These are phyloP conservation scores for Penicillium goetzii DNA, from an alignment of 495 filamentous ascomycete genomes.

Conservation along the genomic window DNA sequence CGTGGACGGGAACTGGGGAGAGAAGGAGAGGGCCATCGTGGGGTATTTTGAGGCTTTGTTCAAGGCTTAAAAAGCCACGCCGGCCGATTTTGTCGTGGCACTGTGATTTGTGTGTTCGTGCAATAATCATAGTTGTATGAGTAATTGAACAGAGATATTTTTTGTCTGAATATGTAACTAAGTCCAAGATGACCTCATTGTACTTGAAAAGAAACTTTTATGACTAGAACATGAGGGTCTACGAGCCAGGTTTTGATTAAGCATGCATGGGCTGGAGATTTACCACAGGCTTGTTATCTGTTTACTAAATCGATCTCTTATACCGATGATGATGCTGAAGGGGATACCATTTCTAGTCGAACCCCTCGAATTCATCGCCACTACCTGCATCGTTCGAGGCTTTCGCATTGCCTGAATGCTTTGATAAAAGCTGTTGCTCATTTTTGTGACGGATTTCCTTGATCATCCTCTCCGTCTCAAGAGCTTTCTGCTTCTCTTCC, in stretches of 20 bases:
- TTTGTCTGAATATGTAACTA: background rate
- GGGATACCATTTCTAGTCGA: slow-evolving; percentile 34
- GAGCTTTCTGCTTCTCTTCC: slow-evolving; percentile 69
- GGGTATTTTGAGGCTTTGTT: background rate
- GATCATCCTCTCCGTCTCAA: slow-evolving; percentile 74
- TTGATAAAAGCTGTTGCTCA: slow-evolving; percentile 39
- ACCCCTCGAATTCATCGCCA: slow-evolving; percentile 50
- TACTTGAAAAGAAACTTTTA: background rate
- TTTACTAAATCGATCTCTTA: no score
- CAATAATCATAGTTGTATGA: no score
- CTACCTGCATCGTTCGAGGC: slow-evolving; percentile 17
- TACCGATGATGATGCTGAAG: no score
- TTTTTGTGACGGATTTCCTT: slow-evolving; percentile 66
- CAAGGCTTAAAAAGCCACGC: background rate
- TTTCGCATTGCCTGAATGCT: slow-evolving; percentile 27
- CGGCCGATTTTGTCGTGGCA: background rate
- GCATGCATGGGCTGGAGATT: no score
- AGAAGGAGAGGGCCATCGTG: background rate
- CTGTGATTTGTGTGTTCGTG: background rate
- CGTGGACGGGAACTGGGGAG: background rate
- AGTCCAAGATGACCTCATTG: background rate
- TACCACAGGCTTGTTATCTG: no score
- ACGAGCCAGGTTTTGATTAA: background rate
- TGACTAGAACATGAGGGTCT: background rate
- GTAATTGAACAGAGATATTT: no score